Evolutionary conservation across 1,284 basidiomycete genomes (phyloP).

Genomic region (Bondarzewia mesenterica): DNA sequence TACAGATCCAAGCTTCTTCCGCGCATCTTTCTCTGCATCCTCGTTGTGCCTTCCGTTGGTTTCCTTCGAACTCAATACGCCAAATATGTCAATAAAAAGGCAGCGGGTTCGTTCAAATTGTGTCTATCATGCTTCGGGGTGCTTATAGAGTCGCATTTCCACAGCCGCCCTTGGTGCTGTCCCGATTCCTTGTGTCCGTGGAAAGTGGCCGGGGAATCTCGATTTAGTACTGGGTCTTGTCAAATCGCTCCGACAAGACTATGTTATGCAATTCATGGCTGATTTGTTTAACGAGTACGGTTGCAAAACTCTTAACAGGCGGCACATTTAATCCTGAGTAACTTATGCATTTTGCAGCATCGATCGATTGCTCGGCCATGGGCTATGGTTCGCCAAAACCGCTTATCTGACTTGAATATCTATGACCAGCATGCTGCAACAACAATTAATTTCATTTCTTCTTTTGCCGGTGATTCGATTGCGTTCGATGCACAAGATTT

Average conservation of each 20-base stretch:
- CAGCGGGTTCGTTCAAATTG: background rate
- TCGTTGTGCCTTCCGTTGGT: background rate
- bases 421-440: constrained; percentile 34
- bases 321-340: background rate
- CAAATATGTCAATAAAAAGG: background rate
- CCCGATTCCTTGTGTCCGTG: constrained; percentile 45
- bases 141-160: background rate
- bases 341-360: constrained; percentile 21
- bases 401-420: constrained; percentile 39
- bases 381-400: constrained; percentile 33
- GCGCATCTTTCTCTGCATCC: background rate
- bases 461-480: constrained; percentile 23
- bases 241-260: constrained; percentile 44
- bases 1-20: background rate
- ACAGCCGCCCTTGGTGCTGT: constrained; percentile 30
- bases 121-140: background rate
- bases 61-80: background rate
- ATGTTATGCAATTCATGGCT: constrained; percentile 45
- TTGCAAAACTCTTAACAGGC: constrained; percentile 50
- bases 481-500: constrained; percentile 35
- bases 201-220: constrained; percentile 62
- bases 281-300: constrained; percentile 54
- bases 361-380: constrained; percentile 38
- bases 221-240: constrained; percentile 51
- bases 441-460: constrained; percentile 24